Evolutionary conservation across 148 eudicot species (phyloP), one percentile per base, ranked within the genome.

Genomic region (Fallopia convolvulus): DNA sequence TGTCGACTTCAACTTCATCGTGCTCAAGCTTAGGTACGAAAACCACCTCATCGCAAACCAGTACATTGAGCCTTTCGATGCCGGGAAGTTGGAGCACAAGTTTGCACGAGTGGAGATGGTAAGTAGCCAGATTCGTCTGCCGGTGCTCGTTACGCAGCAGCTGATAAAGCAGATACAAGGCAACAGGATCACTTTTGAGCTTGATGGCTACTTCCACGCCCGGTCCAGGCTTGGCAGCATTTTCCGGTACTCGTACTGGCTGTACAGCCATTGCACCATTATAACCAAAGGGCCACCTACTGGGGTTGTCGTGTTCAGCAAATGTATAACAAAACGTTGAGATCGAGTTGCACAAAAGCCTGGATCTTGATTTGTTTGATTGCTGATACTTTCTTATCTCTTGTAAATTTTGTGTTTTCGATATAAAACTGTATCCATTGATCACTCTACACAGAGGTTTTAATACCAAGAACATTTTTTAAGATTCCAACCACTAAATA

Each of bases 51-150:
- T 91, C 14, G 91, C 89, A 6, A 86, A 86, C 23, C 87, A 83
- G 60, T 93, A 88, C 50, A 73, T 89, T 10, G 89, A 85, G 4
- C 98, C 93, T 3, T 91, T 93, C 78, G 78, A 88, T 0, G 86
- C 83, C 17, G 70, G 60, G 74, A 87, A 66, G 48, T 76, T 30
- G 66, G 77, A 40, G 90, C 86, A 46, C 93, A 88, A 74, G 79
- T 82, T 93, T 3, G 80, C 78, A 11, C 68, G 76, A 21, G 90
- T 89, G 40, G 96, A 89, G 77, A 63, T 93, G 81, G 80, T 88
- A 18, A 81, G 85, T 48, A 93, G 98, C 76, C 98, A 91, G 81
- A 87, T 93, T 68, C 66, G 83, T 85, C 88, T 93, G 55, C 85
- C 93, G 13, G 0, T 61, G 20, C 14, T 2, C 26, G 83, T 76